phyloP scores from a whole-genome alignment of 129 eudicot species.

The Daucus carota region DNA sequence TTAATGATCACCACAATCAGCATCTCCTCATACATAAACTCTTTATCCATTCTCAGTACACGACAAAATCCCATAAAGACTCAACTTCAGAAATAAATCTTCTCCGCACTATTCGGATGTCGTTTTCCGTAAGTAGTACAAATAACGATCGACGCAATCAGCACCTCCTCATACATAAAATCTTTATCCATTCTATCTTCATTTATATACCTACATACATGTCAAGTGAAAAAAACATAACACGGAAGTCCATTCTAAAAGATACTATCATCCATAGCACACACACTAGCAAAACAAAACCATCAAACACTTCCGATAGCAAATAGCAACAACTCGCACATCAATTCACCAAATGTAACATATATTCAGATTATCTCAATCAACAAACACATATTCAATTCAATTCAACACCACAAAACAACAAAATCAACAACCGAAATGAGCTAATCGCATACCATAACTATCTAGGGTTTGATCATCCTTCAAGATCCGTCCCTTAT shows the following conservation, averaged over 20 bases:
- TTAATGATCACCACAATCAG: not conserved
- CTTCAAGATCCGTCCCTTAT: slow-evolving; percentile 88
- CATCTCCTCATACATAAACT: not conserved
- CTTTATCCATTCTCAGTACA: not conserved
- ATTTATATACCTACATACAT: not conserved
- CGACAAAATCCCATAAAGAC: too few relatives aligned
- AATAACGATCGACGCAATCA: not conserved
- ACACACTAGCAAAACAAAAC: not conserved
- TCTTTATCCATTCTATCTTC: not conserved
- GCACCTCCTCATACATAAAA: not conserved
- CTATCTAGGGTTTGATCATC: slow-evolving; percentile 92
- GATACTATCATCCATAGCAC: not conserved
- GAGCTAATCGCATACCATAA: slow-evolving; percentile 38
- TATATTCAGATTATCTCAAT: not conserved
- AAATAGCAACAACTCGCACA: not conserved
- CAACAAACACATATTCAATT: not conserved
- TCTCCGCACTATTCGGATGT: not conserved
- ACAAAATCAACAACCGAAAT: not conserved
- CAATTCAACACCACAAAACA: not conserved
- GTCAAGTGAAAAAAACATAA: not conserved
- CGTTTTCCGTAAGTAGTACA: not conserved
- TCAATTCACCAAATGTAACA: not conserved
- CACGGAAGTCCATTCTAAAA: not conserved
- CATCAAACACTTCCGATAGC: not conserved
- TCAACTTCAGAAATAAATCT: not conserved